phyloP scores from a whole-genome alignment of 352 stramenopile genomes.

The Phytopythium vexans region DNA sequence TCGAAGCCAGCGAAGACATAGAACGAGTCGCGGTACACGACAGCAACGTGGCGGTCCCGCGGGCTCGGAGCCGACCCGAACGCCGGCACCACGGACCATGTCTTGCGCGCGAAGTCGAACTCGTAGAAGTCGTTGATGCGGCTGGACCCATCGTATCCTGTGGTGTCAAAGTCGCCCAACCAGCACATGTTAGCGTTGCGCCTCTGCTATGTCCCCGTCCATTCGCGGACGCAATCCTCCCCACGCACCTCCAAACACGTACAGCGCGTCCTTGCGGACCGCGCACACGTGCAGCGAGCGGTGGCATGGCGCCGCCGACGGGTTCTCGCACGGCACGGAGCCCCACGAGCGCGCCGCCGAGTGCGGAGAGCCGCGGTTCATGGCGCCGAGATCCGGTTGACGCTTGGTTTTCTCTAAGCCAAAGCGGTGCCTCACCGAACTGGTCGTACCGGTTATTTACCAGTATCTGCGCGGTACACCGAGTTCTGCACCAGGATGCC shows the following conservation, averaged over 20 bases:
- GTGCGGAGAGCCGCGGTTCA: slow-evolving; percentile 24
- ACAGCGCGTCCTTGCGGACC: slow-evolving; percentile 90
- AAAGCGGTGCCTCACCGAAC: too few species aligned
- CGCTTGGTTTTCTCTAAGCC: too few species aligned
- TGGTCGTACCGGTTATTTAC: too few species aligned
- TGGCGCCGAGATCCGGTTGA: neutral
- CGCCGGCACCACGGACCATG: slow-evolving; percentile 70
- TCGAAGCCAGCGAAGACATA: slow-evolving; percentile 96
- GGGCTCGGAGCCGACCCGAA: slow-evolving; percentile 78
- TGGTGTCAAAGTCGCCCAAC: neutral
- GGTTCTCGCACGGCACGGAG: slow-evolving; percentile 77
- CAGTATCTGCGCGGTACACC: too few species aligned
- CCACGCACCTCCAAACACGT: slow-evolving; percentile 85
- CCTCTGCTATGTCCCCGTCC: slow-evolving; percentile 16
- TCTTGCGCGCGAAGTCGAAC: slow-evolving; percentile 88
- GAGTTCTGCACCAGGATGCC: too few species aligned
- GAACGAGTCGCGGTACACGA: slow-evolving; percentile 92
- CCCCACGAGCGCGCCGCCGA: slow-evolving; percentile 65
- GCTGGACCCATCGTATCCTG: slow-evolving; percentile 91
- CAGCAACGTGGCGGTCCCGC: slow-evolving; percentile 92
- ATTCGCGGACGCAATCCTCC: neutral
- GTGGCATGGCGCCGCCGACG: slow-evolving; percentile 82
- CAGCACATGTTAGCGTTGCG: slow-evolving; percentile 16
- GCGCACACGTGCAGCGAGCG: slow-evolving; percentile 93
- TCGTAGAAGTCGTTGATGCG: slow-evolving; percentile 94